Percentiles rank a stretch among this genome's conserved stretches.
Conservation (phyloP, 2,329 filamentous ascomycete genomes). For the Colletotrichum kahawae region DNA sequence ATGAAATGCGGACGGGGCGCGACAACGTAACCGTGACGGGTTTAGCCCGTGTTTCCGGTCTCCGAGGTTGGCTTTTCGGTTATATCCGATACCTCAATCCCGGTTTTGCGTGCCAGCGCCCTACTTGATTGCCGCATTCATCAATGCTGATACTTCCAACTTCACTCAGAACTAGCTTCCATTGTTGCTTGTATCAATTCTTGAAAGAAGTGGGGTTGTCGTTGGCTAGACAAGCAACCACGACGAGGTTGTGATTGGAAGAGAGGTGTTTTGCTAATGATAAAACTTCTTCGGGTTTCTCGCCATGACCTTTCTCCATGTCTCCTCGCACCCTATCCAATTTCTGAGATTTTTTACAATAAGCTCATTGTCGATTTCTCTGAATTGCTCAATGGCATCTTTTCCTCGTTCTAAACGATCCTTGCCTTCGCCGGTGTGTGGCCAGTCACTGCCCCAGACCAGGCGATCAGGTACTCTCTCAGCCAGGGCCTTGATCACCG, state of each 20-base stretch:
- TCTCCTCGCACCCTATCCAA: background rate
- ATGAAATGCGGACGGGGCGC: background rate
- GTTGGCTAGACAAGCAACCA: fast-evolving
- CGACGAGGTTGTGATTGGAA: background rate
- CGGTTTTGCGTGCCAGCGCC: background rate
- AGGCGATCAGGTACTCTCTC: background rate
- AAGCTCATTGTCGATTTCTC: background rate
- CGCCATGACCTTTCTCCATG: background rate
- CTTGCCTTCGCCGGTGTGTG: constrained; percentile 8
- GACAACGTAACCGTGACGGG: background rate
- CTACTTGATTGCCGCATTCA: fast-evolving
- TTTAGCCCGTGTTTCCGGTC: background rate
- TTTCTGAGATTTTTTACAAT: background rate
- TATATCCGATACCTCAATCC: background rate
- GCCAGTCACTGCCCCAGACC: constrained; percentile 13
- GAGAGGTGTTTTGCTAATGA: background rate
- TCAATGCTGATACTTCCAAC: background rate
- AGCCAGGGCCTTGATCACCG: background rate
- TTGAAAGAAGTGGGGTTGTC: background rate
- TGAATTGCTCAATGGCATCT: background rate
- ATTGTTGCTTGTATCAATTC: background rate
- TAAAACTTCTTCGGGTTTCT: background rate
- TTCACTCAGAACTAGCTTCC: fast-evolving
- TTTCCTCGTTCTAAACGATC: background rate
- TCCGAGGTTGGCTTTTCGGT: background rate